Conservation (phyloP, 257 asterid species). For the Mentha longifolia region DNA sequence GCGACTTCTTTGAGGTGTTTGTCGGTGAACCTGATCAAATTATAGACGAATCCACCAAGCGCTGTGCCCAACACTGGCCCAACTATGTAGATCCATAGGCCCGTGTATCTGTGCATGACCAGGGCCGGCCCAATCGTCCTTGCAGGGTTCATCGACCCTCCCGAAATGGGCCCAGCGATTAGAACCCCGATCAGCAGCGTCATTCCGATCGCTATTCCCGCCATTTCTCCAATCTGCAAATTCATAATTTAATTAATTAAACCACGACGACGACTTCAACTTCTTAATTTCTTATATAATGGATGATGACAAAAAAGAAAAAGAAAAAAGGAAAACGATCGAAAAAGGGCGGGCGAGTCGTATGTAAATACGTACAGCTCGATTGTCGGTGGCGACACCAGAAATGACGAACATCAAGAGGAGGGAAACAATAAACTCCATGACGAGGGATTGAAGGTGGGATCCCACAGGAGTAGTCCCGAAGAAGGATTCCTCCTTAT, state of each 20-base stretch:
- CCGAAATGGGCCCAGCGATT: slow-evolving; percentile 71
- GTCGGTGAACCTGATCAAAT: slow-evolving; percentile 63
- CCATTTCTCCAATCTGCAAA: slow-evolving; percentile 85
- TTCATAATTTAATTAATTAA: too few relatives aligned
- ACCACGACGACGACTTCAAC: too few relatives aligned
- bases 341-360: too few relatives aligned
- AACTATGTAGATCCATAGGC: slow-evolving; percentile 58
- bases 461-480: slow-evolving; percentile 63
- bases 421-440: slow-evolving; percentile 60
- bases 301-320: too few relatives aligned
- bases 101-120: slow-evolving; percentile 45
- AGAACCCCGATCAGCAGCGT: slow-evolving; percentile 58
- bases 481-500: slow-evolving; percentile 43
- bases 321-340: too few relatives aligned
- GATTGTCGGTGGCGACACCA: slow-evolving; percentile 74
- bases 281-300: too few relatives aligned
- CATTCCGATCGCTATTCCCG: slow-evolving; percentile 83
- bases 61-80: slow-evolving; percentile 61
- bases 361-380: slow-evolving; percentile 68
- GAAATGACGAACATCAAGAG: slow-evolving; percentile 74
- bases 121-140: slow-evolving; percentile 70
- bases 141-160: slow-evolving; percentile 73
- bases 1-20: slow-evolving; percentile 62
- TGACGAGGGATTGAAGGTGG: slow-evolving; percentile 47
- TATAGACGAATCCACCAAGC: slow-evolving; percentile 58